Conservation (phyloP, 345 rosid genomes). For the Leavenworthia alabamica region DNA sequence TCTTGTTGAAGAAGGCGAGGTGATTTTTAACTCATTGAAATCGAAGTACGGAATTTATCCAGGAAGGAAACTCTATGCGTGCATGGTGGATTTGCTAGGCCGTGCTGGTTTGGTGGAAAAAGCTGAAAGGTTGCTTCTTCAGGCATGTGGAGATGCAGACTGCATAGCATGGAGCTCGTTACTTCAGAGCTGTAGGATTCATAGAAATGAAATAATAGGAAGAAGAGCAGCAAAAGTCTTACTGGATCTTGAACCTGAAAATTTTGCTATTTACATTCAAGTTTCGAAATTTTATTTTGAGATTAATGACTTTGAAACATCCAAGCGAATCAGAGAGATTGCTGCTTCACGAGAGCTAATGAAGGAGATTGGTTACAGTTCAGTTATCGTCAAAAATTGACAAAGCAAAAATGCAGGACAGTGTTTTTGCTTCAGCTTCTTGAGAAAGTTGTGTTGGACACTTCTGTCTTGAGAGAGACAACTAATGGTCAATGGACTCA, state of each 20-base stretch:
- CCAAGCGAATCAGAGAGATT: constrained; percentile 47
- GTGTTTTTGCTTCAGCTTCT: constrained; percentile 24
- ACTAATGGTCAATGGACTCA: no score
- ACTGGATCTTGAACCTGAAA: constrained; percentile 48
- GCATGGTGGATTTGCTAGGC: constrained; percentile 79
- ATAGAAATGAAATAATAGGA: constrained; percentile 51
- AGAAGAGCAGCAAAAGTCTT: constrained; percentile 58
- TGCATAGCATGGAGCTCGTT: constrained; percentile 73
- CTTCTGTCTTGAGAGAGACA: no score
- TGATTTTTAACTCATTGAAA: constrained; percentile 43
- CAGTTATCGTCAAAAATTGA: constrained; percentile 31
- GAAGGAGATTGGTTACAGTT: constrained; percentile 57
- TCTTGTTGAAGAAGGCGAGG: constrained; percentile 63
- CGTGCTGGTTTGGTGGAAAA: constrained; percentile 61
- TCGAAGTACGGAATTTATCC: constrained; percentile 43
- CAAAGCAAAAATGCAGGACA: neutral
- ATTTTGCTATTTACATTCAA: constrained; percentile 49
- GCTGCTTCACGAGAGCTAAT: constrained; percentile 46
- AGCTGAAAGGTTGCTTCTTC: constrained; percentile 56
- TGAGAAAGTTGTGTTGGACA: no score
- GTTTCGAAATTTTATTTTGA: constrained; percentile 67
- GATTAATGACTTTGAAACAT: constrained; percentile 51
- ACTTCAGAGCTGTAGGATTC: constrained; percentile 62
- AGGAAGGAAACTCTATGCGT: constrained; percentile 51
- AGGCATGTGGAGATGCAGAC: constrained; percentile 41